phyloP scores from a whole-genome alignment of 2,329 filamentous ascomycete genomes.

The Fusarium pseudograminearum region DNA sequence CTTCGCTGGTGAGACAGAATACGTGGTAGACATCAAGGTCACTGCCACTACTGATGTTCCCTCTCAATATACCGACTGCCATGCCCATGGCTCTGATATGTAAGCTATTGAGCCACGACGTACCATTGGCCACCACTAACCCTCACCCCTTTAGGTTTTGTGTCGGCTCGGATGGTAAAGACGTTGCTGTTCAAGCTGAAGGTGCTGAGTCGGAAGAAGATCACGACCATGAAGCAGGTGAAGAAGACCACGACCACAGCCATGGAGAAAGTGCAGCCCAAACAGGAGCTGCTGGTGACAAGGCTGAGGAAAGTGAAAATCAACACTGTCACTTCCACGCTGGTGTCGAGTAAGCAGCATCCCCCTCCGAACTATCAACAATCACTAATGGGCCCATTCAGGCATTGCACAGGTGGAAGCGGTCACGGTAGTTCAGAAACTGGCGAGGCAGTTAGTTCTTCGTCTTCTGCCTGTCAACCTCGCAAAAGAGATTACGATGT shows the following conservation, averaged over 20 bases:
- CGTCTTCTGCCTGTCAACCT: conserved; percentile 60
- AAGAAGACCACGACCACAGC: conserved; percentile 32
- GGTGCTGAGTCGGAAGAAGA: conserved; percentile 43
- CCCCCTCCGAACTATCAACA: neutral
- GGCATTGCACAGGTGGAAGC: conserved; percentile 68
- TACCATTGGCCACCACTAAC: conserved; percentile 12
- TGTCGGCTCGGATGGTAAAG: conserved; percentile 67
- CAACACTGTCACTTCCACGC: conserved; percentile 79
- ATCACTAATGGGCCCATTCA: conserved; percentile 41
- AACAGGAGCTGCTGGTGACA: conserved; percentile 3
- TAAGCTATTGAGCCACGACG: conserved; percentile 52
- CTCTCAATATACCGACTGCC: conserved; percentile 73
- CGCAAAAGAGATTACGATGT: conserved; percentile 72
- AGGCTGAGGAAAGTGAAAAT: conserved; percentile 31
- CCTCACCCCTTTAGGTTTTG: conserved; percentile 64
- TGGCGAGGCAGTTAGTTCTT: conserved; percentile 39
- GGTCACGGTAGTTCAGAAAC: conserved; percentile 53
- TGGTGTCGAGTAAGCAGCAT: conserved; percentile 72
- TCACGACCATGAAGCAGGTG: conserved; percentile 32
- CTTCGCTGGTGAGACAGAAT: conserved; percentile 58
- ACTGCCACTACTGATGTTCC: conserved; percentile 69
- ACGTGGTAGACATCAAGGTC: conserved; percentile 58
- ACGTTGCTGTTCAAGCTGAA: conserved; percentile 67
- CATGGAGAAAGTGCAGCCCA: conserved; percentile 14
- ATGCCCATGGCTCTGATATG: conserved; percentile 69